These are phyloP conservation scores for Acanthamoeba lenticulata DNA, from an alignment of 208 protist genomes.

Conservation along the genomic window DNA sequence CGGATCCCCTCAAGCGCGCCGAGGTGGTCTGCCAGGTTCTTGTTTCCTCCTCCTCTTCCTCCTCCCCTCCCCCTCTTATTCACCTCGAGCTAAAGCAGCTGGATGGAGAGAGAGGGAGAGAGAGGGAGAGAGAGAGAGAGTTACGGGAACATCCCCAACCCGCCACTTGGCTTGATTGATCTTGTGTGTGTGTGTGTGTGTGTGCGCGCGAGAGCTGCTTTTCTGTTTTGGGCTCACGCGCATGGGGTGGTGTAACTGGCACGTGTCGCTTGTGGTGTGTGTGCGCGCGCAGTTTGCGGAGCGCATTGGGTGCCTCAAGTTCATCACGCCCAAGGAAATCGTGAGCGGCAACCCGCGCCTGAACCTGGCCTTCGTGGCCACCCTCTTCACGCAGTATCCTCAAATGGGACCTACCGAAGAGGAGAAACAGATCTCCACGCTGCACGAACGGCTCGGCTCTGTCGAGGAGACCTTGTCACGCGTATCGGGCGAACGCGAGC, in stretches of 20 bases:
- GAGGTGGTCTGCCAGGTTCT: background rate
- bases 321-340: slow-evolving; percentile 86
- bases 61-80: slow-evolving; percentile 70
- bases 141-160: no score
- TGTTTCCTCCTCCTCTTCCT: slow-evolving; percentile 82
- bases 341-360: slow-evolving; percentile 81
- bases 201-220: no score
- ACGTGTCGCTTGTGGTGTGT: no score
- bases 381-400: slow-evolving; percentile 87
- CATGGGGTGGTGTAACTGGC: no score
- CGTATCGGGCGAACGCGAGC: background rate
- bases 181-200: slow-evolving; percentile 84
- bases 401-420: background rate
- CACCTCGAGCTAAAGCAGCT: no score
- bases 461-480: background rate
- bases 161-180: no score
- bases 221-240: no score
- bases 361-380: slow-evolving; percentile 91
- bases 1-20: background rate
- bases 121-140: no score
- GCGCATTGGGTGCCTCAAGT: slow-evolving; percentile 89
- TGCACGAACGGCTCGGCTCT: background rate
- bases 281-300: slow-evolving; percentile 87
- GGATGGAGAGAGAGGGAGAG: no score
- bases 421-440: background rate